Evolutionary conservation across 257 asterid species (phyloP), one percentile per base, ranked within the genome.

Genomic region (Scutellaria galericulata): DNA sequence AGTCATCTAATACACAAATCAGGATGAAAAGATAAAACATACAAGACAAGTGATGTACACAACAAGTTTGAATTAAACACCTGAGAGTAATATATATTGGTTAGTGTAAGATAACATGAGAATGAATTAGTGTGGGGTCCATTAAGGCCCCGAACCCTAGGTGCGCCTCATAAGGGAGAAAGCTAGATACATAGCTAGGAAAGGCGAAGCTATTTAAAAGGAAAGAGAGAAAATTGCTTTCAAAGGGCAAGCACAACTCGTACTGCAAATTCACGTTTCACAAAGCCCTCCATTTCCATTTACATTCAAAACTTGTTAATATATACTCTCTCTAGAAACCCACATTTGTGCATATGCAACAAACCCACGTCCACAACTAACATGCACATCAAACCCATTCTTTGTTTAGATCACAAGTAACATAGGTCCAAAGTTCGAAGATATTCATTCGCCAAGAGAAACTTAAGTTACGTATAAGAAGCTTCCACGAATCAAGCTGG

Each of bases 401-500:
- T 64, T 59, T 50, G 47, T 67, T 77, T 62, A 55, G 55, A 22
- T 66, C 77, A 54, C 74, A 47, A 68, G 62, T 51, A 31, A 71
- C 41, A 64, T 24, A 61, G 86, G 79, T 79, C 22, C 82, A 60
- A 68, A 78, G 53, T 79, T 74, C 75, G 75, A 83, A 85, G 83
- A 65, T 78, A 31, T 31, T 55, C 77, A 68, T 24, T 24, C 27
- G 1, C 2, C 52, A 71, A 52, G 60, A 12, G 61, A 73, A 57
- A 31, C 71, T 45, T 47, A 47, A 68, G 51, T 52, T 59, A 74
- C 73, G 67, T 47, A 71, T 37, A 79, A 81, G 90, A 86, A 85
- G 87, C 69, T 86, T 88, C 90, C 89, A 82, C 69, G 83, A 86
- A 81, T 88, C 84, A 86, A 83, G 92, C 85, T 84, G 88, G 79